These are phyloP conservation scores for Phalaenopsis aphrodite DNA, from an alignment of 106 monocot species.

Conservation along the genomic window DNA sequence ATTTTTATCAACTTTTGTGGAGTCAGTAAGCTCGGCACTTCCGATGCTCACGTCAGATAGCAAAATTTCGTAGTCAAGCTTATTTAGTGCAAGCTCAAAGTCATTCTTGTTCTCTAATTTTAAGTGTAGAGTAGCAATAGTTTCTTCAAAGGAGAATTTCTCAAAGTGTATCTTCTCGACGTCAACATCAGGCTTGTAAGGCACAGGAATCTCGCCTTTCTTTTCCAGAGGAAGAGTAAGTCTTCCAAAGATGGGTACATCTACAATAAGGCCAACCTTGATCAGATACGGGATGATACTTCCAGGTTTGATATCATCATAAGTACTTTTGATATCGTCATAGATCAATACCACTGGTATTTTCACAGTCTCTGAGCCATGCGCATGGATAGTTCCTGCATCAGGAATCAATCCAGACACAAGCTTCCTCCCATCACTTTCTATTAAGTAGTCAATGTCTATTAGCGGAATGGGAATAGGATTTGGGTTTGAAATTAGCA, in stretches of 20 bases:
- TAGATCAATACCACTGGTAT: constrained; percentile 26
- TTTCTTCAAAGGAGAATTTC: constrained; percentile 70
- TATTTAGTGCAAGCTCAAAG: constrained; percentile 68
- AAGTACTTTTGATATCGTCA: constrained; percentile 30
- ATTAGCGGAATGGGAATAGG: constrained; percentile 38
- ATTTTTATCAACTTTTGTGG: constrained; percentile 48
- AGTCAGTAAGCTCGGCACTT: constrained; percentile 45
- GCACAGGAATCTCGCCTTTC: constrained; percentile 68
- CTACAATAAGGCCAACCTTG: constrained; percentile 48
- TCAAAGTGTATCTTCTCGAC: constrained; percentile 53
- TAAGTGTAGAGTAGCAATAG: constrained; percentile 53
- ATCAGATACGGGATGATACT: constrained; percentile 57
- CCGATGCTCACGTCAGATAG: constrained; percentile 56
- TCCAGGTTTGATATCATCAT: constrained; percentile 49
- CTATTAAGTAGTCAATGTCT: constrained; percentile 34
- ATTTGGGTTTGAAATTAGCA: constrained; percentile 37
- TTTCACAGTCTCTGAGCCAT: constrained; percentile 28
- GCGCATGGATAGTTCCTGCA: constrained; percentile 33
- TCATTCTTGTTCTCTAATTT: constrained; percentile 86
- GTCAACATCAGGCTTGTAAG: constrained; percentile 77
- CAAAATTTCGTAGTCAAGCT: constrained; percentile 70
- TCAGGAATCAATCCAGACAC: constrained; percentile 28
- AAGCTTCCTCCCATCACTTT: constrained; percentile 28
- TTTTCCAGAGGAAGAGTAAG: constrained; percentile 67
- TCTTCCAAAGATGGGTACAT: constrained; percentile 57